Base-by-base conservation (phyloP, 2,329 filamentous ascomycete genomes). In the Didymella arachidicola region DNA sequence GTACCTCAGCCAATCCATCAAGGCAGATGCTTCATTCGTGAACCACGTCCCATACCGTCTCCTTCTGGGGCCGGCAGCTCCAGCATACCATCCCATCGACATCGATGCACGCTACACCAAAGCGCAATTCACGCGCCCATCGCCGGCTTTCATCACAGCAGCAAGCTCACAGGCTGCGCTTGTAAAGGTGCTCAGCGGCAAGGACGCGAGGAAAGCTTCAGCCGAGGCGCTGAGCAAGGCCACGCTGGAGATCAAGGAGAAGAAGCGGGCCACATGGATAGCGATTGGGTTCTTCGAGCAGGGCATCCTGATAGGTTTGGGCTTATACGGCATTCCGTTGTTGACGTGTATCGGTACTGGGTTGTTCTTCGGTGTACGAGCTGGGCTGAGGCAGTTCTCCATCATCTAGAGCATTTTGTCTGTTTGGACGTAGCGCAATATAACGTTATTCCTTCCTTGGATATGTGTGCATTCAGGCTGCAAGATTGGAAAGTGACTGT, bases 1-100 rank as follows among this genome's bases (percentile, higher is more conserved):
- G 68, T 89, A 88, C 61, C 77, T 89, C 4, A 78, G 80, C 7
- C 84, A 88, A 62, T 87, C 84, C 69, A 74, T 88, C 34, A 66
- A 78, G 8, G 77, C 84, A 2, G 75, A 81, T 12, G 69, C 81
- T 0, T 81, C 82, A 0, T 84, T 83, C 67, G 75, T 85, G 54
- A 89, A 89, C 69, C 82, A 86, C 51, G 79, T 89, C 7, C 86
- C 86, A 0, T 61, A 76, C 2, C 79, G 83, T 32, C 74, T 89
- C 2, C 79, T 89, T 4, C 65, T 80, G 70, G 71, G 71, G 52
- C 72, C 71, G 4, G 57, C 65, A 1, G 67, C 66, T 1, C 71
- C 72, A 0, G 52, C 50, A 2, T 58, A 46, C 34, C 61, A 63
- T 12, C n/a, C 58, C 18, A 56, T 69, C 14, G 52, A 69, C 29